These are phyloP conservation scores for Metarhizium guizhouense DNA, from an alignment of 2,329 filamentous ascomycete species.

Conservation along the genomic window DNA sequence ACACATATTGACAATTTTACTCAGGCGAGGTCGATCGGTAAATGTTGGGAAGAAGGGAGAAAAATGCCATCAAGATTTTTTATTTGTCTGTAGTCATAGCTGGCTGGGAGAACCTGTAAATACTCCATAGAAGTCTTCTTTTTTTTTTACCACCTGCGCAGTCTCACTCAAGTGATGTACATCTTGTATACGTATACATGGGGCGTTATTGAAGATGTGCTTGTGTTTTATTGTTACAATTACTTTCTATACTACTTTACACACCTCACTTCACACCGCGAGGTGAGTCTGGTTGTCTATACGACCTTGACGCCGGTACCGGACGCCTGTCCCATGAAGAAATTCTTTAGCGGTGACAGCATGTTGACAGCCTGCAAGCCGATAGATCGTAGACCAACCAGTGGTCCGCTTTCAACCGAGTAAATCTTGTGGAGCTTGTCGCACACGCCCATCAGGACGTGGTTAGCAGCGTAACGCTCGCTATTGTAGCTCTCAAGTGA, in stretches of 20 bases:
- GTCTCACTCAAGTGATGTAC: not conserved
- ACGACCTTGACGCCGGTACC: slow-evolving; percentile 42
- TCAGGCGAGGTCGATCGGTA: slow-evolving; percentile 55
- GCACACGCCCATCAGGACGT: slow-evolving; percentile 65
- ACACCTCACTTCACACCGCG: not conserved
- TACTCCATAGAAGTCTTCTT: slow-evolving; percentile 24
- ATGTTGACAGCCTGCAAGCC: slow-evolving; percentile 71
- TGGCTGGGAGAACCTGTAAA: slow-evolving; percentile 27
- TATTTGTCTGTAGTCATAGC: slow-evolving; percentile 33
- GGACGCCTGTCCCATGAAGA: slow-evolving; percentile 71
- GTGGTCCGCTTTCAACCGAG: slow-evolving; percentile 66
- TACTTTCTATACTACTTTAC: not conserved
- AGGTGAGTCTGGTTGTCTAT: slow-evolving; percentile 7
- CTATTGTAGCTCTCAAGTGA: slow-evolving; percentile 73
- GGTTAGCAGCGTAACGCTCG: slow-evolving; percentile 77
- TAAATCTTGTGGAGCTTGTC: slow-evolving; percentile 94
- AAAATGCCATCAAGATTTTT: slow-evolving; percentile 21
- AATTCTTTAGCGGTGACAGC: slow-evolving; percentile 66
- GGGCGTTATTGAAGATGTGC: not conserved
- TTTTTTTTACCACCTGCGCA: slow-evolving; percentile 9
- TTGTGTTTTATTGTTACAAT: not conserved
- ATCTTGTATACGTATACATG: not conserved
- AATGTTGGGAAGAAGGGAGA: slow-evolving; percentile 16
- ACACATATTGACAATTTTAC: not conserved
- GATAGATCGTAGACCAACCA: slow-evolving; percentile 70